Conservation (phyloP, 2,329 filamentous ascomycete genomes). For the Hypoxylon sp. region DNA sequence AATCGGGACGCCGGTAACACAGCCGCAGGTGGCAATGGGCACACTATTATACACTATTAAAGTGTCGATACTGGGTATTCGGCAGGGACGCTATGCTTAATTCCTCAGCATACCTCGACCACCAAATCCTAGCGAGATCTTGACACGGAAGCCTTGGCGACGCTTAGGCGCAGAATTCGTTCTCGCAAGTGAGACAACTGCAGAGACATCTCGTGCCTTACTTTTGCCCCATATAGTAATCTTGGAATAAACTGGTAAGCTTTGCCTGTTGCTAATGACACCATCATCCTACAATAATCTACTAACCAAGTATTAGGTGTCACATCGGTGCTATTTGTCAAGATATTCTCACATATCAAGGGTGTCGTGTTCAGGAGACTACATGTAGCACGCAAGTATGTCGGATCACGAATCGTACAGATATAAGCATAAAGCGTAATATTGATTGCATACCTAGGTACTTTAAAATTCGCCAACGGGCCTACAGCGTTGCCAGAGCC, state of each 20-base stretch:
- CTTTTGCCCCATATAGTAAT: too few relatives aligned
- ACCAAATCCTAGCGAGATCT: not conserved
- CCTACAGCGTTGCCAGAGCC: not conserved
- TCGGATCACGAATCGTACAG: not conserved
- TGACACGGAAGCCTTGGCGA: slow-evolving; percentile 6
- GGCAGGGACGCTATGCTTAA: not conserved
- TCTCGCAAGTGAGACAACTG: slow-evolving; percentile 32
- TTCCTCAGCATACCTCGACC: not conserved
- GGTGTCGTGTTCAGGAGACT: not conserved
- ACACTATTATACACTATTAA: not conserved
- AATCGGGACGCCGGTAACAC: not conserved
- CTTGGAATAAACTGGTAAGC: too few relatives aligned
- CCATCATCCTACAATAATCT: too few relatives aligned
- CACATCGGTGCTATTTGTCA: not conserved
- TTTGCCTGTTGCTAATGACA: not conserved
- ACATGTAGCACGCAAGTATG: not conserved
- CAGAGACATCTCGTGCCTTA: slow-evolving; percentile 32
- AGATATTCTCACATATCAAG: not conserved
- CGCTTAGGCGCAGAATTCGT: slow-evolving; percentile 27
- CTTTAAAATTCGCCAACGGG: not conserved
- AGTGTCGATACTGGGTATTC: not conserved
- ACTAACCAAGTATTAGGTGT: too few relatives aligned
- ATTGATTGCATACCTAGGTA: not conserved
- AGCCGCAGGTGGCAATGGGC: not conserved
- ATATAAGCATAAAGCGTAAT: not conserved